Percentiles rank a stretch among this genome's conserved stretches.
Conservation (phyloP, 2,329 filamentous ascomycete species). For the Periconia sp. region DNA sequence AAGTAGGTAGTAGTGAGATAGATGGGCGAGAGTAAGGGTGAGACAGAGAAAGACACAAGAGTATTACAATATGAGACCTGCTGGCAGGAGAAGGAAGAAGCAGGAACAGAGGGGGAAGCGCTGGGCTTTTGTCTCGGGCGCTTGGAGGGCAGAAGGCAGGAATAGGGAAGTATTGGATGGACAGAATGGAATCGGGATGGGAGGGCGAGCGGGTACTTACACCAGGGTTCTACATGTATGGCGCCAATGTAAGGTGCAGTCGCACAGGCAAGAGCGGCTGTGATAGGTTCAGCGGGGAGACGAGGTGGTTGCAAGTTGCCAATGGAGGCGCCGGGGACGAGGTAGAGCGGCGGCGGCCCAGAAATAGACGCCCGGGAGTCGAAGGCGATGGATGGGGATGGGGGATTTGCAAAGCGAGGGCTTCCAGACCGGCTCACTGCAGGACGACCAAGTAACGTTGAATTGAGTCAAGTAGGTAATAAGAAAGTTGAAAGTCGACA, state of each 20-base stretch:
- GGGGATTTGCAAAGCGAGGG: constrained; percentile 30
- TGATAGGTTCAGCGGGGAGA: constrained; percentile 39
- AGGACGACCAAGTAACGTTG: constrained; percentile 8
- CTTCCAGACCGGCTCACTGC: constrained; percentile 35
- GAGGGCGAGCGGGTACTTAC: constrained; percentile 44
- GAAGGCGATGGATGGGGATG: constrained; percentile 31
- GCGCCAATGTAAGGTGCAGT: constrained; percentile 36
- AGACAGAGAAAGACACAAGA: constrained; percentile 33
- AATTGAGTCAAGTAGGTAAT: not conserved
- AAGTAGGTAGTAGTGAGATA: constrained; percentile 14
- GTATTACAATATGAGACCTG: constrained; percentile 47
- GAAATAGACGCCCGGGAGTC: constrained; percentile 45
- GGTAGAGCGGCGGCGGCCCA: constrained; percentile 33
- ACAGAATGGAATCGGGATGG: constrained; percentile 33
- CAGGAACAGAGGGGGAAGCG: constrained; percentile 34
- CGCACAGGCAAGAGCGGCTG: constrained; percentile 28
- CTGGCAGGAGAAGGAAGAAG: constrained; percentile 39
- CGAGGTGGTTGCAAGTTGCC: constrained; percentile 30
- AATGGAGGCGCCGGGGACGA: constrained; percentile 29
- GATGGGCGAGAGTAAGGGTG: constrained; percentile 15
- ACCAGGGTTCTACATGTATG: constrained; percentile 39
- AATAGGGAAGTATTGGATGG: constrained; percentile 23
- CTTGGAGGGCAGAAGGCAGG: constrained; percentile 31
- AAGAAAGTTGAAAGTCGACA: constrained; percentile 3
- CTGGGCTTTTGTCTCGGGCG: constrained; percentile 46